These are phyloP conservation scores for Physaria fendleri DNA, from an alignment of 345 rosid species.

Conservation along the genomic window DNA sequence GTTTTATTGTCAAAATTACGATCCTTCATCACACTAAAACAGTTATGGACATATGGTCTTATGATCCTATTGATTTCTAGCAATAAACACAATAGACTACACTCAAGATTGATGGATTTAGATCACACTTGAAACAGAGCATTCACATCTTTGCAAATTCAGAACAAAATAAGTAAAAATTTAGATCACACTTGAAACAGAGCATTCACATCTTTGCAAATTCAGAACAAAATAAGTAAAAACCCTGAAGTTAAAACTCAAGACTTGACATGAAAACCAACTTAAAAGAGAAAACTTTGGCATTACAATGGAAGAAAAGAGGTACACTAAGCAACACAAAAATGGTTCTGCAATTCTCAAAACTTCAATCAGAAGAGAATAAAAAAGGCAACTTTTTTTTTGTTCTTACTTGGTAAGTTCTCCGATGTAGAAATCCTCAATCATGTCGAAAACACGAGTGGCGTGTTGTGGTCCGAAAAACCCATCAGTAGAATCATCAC, in stretches of 20 bases:
- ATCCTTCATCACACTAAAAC: background rate
- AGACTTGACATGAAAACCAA: background rate
- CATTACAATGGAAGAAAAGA: slow-evolving; percentile 7
- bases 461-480: slow-evolving; percentile 94
- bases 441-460: slow-evolving; percentile 69
- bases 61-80: background rate
- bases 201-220: background rate
- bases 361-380: background rate
- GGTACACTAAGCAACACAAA: background rate
- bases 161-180: background rate
- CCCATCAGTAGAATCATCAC: slow-evolving; percentile 89
- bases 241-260: background rate
- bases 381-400: background rate
- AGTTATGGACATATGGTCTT: background rate
- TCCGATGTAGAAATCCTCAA: slow-evolving; percentile 74
- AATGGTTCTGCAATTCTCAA: background rate
- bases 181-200: background rate
- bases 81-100: background rate
- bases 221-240: background rate
- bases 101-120: background rate
- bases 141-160: background rate
- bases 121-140: background rate
- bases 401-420: slow-evolving; percentile 36
- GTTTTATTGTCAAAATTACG: background rate
- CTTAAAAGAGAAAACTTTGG: background rate